Percentiles rank a stretch among this genome's conserved stretches.
phyloP scores from a whole-genome alignment of 2,329 filamentous ascomycete species.

The Beauveria sp. region DNA sequence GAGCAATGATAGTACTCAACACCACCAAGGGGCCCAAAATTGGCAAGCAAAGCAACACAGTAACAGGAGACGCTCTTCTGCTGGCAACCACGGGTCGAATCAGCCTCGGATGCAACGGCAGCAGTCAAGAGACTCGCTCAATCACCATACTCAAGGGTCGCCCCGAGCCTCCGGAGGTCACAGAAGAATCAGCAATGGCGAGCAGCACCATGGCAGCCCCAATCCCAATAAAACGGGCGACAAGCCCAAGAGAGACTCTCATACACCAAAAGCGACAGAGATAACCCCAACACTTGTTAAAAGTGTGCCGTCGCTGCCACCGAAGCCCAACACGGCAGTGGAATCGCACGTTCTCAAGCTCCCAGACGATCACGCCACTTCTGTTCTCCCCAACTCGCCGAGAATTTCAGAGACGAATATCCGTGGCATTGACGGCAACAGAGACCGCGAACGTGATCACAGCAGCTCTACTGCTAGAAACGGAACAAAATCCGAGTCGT shows the following conservation, averaged over 20 bases:
- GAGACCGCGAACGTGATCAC: neutral
- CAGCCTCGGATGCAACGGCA: neutral
- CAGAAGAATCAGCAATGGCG: conserved; percentile 1
- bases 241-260: neutral
- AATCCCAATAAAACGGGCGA: neutral
- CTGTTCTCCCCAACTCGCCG: neutral
- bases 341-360: neutral
- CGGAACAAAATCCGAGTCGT: neutral
- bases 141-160: neutral
- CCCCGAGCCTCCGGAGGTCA: neutral
- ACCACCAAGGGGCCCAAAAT: neutral
- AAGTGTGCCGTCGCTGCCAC: conserved; percentile 1
- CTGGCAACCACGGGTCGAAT: neutral
- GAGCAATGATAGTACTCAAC: neutral
- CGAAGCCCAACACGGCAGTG: neutral
- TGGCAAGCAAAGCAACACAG: neutral
- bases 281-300: neutral
- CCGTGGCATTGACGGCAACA: neutral
- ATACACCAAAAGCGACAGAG: neutral
- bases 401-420: neutral
- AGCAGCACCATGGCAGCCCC: neutral
- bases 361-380: neutral
- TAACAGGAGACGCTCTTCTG: neutral
- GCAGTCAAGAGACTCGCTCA: neutral
- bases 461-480: neutral